A percentile compares a stretch with the other conserved stretches of the same genome.
These are phyloP conservation scores for Linnemannia exigua DNA, from an alignment of 192 early-diverging fungal species.

Conservation along the genomic window DNA sequence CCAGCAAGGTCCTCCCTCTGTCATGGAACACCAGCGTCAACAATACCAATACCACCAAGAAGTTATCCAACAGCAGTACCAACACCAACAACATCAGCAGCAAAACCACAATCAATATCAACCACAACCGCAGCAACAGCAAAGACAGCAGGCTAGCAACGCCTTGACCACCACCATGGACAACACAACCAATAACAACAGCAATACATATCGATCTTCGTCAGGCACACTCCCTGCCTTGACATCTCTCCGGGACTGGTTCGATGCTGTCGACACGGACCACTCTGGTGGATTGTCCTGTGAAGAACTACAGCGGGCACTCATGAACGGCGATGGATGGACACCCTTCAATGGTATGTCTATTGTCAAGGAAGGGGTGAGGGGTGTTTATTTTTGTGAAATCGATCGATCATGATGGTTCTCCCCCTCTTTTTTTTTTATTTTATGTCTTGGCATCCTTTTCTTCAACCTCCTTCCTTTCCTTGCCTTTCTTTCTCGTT, in stretches of 20 bases:
- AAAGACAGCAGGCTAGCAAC: not conserved
- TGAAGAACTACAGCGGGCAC: constrained; percentile 69
- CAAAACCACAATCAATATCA: not conserved
- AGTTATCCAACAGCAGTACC: constrained; percentile 20
- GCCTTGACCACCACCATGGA: not conserved
- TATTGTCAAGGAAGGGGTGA: not conserved
- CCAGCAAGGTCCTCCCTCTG: constrained; percentile 20
- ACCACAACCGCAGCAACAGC: not conserved
- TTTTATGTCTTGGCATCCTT: not conserved
- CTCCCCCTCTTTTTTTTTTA: not conserved
- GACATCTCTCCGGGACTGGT: constrained; percentile 47
- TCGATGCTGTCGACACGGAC: constrained; percentile 66
- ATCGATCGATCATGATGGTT: no score
- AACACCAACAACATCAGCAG: constrained; percentile 5
- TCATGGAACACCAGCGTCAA: constrained; percentile 28
- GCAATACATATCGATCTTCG: constrained; percentile 3
- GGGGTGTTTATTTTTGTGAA: not conserved
- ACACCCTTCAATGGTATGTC: constrained; percentile 71
- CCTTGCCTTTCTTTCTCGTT: not conserved
- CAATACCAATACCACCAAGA: constrained; percentile 37
- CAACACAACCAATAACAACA: not conserved
- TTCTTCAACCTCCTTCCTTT: not conserved
- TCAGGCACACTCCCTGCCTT: constrained; percentile 18
- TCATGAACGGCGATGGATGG: constrained; percentile 72
- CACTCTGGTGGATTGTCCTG: constrained; percentile 66